These are phyloP conservation scores for Fusarium sp. DNA, from an alignment of 2,329 filamentous ascomycete genomes.

Conservation along the genomic window DNA sequence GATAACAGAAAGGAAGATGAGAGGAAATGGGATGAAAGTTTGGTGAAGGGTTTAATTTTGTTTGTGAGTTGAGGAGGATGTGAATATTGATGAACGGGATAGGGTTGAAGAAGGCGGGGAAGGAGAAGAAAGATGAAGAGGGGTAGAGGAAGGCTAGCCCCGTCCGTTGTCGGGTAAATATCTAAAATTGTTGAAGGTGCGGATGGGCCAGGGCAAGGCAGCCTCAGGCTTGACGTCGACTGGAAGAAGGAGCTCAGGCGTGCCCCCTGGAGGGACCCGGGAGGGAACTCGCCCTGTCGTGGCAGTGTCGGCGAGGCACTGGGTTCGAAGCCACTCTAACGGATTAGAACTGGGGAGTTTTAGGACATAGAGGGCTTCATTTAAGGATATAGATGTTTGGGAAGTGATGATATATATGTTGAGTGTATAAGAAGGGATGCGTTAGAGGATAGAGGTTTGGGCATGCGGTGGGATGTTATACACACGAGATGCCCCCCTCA, in stretches of 20 bases:
- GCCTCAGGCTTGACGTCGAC: background rate
- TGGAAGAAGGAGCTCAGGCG: background rate
- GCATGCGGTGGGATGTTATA: background rate
- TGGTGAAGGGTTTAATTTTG: no score
- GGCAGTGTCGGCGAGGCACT: background rate
- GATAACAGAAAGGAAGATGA: accelerated
- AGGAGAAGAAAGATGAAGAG: background rate
- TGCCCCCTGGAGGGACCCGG: background rate
- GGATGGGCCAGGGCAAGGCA: background rate
- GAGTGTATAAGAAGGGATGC: background rate
- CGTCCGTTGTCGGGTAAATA: background rate
- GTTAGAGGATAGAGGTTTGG: no score
- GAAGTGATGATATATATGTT: no score
- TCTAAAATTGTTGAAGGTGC: background rate
- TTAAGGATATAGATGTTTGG: background rate
- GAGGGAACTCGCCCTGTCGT: background rate
- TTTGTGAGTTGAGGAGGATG: background rate
- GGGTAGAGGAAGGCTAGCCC: background rate
- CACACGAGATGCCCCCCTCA: accelerated
- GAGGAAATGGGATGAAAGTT: background rate
- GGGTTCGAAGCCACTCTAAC: background rate
- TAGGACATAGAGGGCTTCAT: accelerated
- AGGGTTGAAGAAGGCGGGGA: background rate
- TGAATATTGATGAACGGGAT: background rate
- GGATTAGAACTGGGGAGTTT: accelerated